phyloP scores from a whole-genome alignment of 164 flowering plant species.

The grape (Vitis vinifera) region ASM3070453v1 NC_081816.1:9680501-9681000 shows the following conservation, averaged over 20 bases:
- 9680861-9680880: constrained; percentile 56
- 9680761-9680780: constrained; percentile 49
- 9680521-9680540: constrained; percentile 46
- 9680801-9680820: constrained; percentile 52
- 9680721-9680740: constrained; percentile 55
- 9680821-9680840: constrained; percentile 45
- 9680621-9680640: constrained; percentile 47
- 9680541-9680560: constrained; percentile 40
- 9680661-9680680: constrained; percentile 57
- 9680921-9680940: constrained; percentile 53
- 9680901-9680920: constrained; percentile 62
- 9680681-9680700: constrained; percentile 57
- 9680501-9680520: constrained; percentile 43
- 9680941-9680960: constrained; percentile 57
- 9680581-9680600: constrained; percentile 57
- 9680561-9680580: constrained; percentile 55
- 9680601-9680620: constrained; percentile 51
- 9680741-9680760: constrained; percentile 55
- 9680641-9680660: constrained; percentile 57
- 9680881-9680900: constrained; percentile 61
- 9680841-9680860: constrained; percentile 48
- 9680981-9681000: constrained; percentile 61
- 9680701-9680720: constrained; percentile 49
- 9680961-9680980: constrained; percentile 47
- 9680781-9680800: constrained; percentile 70